A percentile compares a stretch with the other conserved stretches of the same genome.
Conservation (phyloP, 2,329 filamentous ascomycete genomes). For the Ilyonectria destructans region DNA sequence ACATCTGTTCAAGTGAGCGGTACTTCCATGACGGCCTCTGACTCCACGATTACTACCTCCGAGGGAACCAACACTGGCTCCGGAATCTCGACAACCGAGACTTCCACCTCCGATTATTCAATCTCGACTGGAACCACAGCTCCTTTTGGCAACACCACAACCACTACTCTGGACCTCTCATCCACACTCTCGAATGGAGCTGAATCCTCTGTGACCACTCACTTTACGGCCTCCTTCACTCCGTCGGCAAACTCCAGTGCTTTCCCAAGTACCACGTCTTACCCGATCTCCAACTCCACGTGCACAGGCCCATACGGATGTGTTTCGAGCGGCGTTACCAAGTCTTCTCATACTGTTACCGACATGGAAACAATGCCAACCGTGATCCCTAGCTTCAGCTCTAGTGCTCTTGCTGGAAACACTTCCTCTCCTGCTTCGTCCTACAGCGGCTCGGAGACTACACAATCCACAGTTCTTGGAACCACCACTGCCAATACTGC, state of each 20-base stretch:
- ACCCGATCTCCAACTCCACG: constrained; percentile 13
- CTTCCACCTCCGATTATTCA: background rate
- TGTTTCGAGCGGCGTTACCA: constrained; percentile 26
- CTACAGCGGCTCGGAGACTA: background rate
- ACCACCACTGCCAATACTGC: background rate
- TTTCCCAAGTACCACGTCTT: constrained; percentile 2
- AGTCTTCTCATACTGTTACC: constrained; percentile 24
- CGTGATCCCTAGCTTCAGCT: constrained; percentile 33
- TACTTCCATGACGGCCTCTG: background rate
- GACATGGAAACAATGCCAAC: constrained; percentile 46
- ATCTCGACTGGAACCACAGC: background rate
- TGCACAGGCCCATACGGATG: constrained; percentile 36
- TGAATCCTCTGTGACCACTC: background rate
- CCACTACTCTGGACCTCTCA: background rate
- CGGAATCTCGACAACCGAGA: background rate
- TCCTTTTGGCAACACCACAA: constrained; percentile 8
- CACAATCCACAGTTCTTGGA: background rate
- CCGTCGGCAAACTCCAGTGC: constrained; percentile 10
- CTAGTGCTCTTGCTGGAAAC: constrained; percentile 36
- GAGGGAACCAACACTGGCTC: background rate
- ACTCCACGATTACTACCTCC: background rate
- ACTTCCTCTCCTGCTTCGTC: constrained; percentile 6
- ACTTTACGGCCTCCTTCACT: background rate
- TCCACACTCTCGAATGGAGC: background rate
- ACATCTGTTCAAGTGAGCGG: constrained; percentile 13